Evolutionary conservation across 768 basidiomycete species (phyloP), one percentile per base, ranked within the genome.

Genomic region (Sarcomyxa edulis): DNA sequence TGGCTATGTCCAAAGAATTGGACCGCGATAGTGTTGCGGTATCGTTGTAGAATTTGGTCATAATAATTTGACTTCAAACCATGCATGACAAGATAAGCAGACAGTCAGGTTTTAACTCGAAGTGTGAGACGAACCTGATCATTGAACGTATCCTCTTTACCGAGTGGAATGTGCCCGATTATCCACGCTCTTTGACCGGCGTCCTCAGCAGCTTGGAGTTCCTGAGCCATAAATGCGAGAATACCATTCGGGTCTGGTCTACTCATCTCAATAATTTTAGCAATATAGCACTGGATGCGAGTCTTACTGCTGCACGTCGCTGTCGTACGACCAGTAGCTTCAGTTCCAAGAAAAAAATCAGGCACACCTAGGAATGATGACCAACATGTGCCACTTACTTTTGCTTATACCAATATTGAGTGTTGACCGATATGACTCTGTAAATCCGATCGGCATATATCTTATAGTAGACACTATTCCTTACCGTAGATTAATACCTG

Each of bases 1-100:
- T 66, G 64, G 16, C 54, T 66, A 37, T 70, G 66, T 1, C 68
- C 68, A 38, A 61, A 70, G 44, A 70, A 67, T 34, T 65, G 61
- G 4, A 54, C 65, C 0, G 64, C 62, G 27, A 69, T 62, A 15
- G 66, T 66, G 23, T 58, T 48, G 32, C 53, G 56, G 46, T 66
- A 71, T 7, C 67, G 53, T 41, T 66, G 61, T 6, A 69, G 48
- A 33, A 69, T 58, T 45, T 69, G 65, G 43, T 66, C 51, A 35
- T 61, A 67, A 47, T 66, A 66, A 44, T 67, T 64, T 4, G 65
- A 66, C 56, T 66, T 47, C 5, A 38, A 20, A 16, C 8, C 3
- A 2, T 5, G 22, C 15, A 20, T 21, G 2, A 15, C 16, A 11
- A 15, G 10, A 11, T 7, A 14, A 16, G 12, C 15, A 21, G 15